A percentile compares a stretch with the other conserved stretches of the same genome.
These are phyloP conservation scores for Chytridium lagenaria DNA, from an alignment of 371 early-diverging fungal genomes.

Conservation along the genomic window DNA sequence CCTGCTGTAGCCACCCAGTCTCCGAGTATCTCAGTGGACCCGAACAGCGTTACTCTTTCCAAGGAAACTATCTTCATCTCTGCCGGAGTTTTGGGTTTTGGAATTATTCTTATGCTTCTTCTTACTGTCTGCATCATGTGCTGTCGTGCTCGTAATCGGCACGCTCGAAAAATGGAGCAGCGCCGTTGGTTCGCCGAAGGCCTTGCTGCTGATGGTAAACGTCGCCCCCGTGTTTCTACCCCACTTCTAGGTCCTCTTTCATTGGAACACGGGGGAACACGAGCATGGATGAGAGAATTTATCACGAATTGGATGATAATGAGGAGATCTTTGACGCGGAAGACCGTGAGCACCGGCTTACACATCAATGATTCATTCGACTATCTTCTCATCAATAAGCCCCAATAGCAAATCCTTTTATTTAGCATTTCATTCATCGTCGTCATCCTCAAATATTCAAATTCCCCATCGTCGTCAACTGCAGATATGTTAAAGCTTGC, in stretches of 20 bases:
- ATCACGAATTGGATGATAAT: constrained; percentile 12
- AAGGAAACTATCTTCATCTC: background rate
- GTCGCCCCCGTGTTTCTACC: background rate
- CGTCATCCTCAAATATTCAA: constrained; percentile 14
- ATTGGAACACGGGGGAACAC: background rate
- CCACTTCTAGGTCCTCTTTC: background rate
- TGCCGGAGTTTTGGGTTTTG: background rate
- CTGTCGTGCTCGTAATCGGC: constrained; percentile 3
- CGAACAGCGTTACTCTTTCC: constrained; percentile 9
- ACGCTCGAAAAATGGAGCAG: constrained; percentile 4
- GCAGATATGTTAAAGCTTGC: background rate
- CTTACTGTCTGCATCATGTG: constrained; percentile 7
- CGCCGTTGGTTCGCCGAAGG: constrained; percentile 4
- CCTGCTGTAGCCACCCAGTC: constrained; percentile 14
- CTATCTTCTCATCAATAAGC: background rate
- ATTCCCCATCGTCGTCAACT: constrained; percentile 1
- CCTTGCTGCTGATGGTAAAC: background rate
- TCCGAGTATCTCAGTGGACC: background rate
- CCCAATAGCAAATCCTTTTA: background rate
- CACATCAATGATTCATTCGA: background rate
- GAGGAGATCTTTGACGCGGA: constrained; percentile 10
- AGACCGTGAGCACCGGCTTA: background rate
- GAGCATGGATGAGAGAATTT: constrained; percentile 6
- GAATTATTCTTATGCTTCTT: background rate
- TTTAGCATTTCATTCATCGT: constrained; percentile 6